Conservation (phyloP, 2,329 filamentous ascomycete species). For the Fusarium sp. region DNA sequence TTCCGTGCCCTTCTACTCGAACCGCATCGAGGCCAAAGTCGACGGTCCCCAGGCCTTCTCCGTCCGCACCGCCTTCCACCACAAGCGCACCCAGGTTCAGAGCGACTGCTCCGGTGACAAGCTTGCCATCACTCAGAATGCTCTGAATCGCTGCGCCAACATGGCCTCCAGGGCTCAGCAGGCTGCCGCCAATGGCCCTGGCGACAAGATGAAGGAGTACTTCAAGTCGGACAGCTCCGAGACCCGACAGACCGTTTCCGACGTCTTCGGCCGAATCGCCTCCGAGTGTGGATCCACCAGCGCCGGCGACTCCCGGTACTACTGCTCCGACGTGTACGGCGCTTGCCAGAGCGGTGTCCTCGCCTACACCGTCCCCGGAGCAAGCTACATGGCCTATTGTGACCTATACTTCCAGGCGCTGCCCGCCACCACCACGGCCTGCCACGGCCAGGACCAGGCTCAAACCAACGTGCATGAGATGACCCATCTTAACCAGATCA, state of each 20-base stretch:
- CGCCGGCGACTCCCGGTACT: slow-evolving; percentile 62
- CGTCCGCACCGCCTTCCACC: slow-evolving; percentile 59
- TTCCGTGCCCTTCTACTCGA: slow-evolving; percentile 68
- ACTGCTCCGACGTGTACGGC: slow-evolving; percentile 69
- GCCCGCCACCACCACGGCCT: slow-evolving; percentile 60
- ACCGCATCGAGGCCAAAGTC: slow-evolving; percentile 67
- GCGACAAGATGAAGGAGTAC: slow-evolving; percentile 67
- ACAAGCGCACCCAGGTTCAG: slow-evolving; percentile 65
- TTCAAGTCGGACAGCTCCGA: slow-evolving; percentile 68
- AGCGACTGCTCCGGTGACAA: slow-evolving; percentile 65
- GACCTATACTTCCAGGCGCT: slow-evolving; percentile 68
- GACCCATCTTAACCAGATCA: slow-evolving; percentile 69
- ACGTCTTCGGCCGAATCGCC: slow-evolving; percentile 64
- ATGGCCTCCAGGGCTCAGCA: slow-evolving; percentile 65
- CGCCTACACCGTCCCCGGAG: slow-evolving; percentile 70
- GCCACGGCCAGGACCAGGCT: slow-evolving; percentile 74
- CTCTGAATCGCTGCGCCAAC: slow-evolving; percentile 65
- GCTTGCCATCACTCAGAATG: slow-evolving; percentile 58
- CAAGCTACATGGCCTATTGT: slow-evolving; percentile 71
- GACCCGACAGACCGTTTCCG: slow-evolving; percentile 62
- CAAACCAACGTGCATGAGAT: slow-evolving; percentile 75
- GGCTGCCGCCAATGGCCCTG: slow-evolving; percentile 62
- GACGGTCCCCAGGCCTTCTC: slow-evolving; percentile 66
- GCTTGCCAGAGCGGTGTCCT: slow-evolving; percentile 65
- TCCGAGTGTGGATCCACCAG: slow-evolving; percentile 65